phyloP scores from a whole-genome alignment of 202 grass and related monocot genomes.

The Sporobolus alterniflorus region DNA sequence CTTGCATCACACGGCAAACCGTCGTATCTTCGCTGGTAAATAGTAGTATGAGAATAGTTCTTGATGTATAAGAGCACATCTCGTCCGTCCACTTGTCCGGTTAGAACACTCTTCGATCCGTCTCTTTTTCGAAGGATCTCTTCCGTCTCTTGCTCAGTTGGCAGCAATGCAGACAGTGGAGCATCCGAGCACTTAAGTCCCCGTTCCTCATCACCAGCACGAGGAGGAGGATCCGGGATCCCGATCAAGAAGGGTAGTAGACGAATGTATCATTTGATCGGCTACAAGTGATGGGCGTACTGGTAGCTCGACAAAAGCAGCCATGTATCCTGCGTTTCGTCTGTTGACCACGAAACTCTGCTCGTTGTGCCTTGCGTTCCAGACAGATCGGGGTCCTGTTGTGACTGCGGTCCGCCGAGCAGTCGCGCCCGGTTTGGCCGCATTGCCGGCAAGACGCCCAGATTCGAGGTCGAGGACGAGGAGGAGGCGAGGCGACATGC shows the following conservation, averaged over 20 bases:
- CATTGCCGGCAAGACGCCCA: constrained; percentile 20
- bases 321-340: constrained; percentile 3
- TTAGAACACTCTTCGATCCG: no score
- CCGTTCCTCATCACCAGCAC: not conserved
- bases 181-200: no score
- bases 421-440: no score
- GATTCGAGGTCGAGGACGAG: constrained; percentile 23
- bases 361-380: not conserved
- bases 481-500: not conserved
- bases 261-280: constrained; percentile 29
- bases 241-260: not conserved
- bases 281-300: not conserved
- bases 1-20: no score
- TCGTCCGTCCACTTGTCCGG: no score
- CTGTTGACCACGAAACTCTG: constrained; percentile 10
- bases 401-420: not conserved
- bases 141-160: no score
- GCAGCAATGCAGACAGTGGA: no score
- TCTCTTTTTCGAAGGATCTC: no score
- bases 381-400: constrained; percentile 1
- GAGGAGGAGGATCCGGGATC: constrained; percentile 13
- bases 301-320: not conserved
- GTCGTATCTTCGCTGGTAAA: no score
- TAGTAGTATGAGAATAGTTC: no score
- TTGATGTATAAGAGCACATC: no score